A percentile compares a stretch with the other conserved stretches of the same genome.
phyloP scores from a whole-genome alignment of 108 stramenopile genomes.

The Skeletonema tropicum region DNA sequence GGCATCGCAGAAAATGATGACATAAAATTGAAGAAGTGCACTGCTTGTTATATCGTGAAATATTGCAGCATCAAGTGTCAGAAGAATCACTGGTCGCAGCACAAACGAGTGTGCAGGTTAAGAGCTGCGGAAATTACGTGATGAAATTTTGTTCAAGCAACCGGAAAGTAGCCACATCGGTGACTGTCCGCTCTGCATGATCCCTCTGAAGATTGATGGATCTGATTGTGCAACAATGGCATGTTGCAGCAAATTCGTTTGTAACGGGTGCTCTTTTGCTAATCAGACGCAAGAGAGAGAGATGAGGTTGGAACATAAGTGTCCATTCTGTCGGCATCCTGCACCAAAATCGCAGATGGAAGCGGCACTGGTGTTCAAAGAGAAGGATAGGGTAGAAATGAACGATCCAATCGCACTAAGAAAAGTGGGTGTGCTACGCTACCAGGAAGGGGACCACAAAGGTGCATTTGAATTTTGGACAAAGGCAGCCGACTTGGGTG shows the following conservation, averaged over 20 bases:
- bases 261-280: neutral
- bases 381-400: neutral
- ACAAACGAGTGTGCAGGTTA: neutral
- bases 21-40: constrained; percentile 4
- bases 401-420: constrained; percentile 2
- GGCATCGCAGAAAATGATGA: neutral
- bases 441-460: neutral
- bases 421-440: neutral
- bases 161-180: constrained; percentile 6
- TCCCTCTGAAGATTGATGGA: neutral
- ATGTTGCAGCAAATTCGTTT: constrained; percentile 6
- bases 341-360: neutral
- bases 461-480: neutral
- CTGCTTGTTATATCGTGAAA: neutral
- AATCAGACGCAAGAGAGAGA: neutral
- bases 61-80: neutral
- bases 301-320: neutral
- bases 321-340: constrained; percentile 3
- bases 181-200: constrained; percentile 1
- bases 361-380: no score
- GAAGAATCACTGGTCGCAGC: neutral
- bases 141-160: neutral
- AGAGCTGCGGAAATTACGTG: neutral
- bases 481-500: neutral
- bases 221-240: no score